Evolutionary conservation across 1,284 basidiomycete species (phyloP), one percentile per base, ranked within the genome.

Genomic region (Stygiomarasmius scandens): DNA sequence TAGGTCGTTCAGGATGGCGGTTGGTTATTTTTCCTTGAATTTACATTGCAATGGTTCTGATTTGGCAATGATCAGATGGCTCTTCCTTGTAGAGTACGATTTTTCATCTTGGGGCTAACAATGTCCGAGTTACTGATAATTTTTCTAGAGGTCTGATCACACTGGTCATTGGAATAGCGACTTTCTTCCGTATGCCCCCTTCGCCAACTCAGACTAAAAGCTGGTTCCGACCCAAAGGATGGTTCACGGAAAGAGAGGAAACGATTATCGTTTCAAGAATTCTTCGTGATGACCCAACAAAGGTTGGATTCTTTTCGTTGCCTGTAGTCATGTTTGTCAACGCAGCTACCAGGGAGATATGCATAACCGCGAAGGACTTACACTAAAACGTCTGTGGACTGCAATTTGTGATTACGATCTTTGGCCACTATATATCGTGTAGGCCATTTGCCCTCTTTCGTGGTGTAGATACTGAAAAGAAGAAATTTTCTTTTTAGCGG

Each of bases 311-410:
- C n/a, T n/a, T n/a, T n/a, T 41, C 38, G 8, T 41, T 55, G 11
- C 16, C 29, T n/a, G n/a, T n/a, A n/a, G n/a, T n/a, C n/a, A n/a
- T n/a, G n/a, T n/a, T n/a, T n/a, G n/a, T n/a, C n/a, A n/a, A n/a
- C n/a, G n/a, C n/a, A n/a, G 29, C 29, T 52, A 11, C 6, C 19
- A 81, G 77, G 79, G 83, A 3, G 82, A 85, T 61, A 92, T 92
- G 90, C 88, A 92, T 72, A 93, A 93, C 61, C 83, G 90, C 23
- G 81, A 92, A 69, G 85, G 85, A 0, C 68, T 92, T n/a, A 75
- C 79, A 0, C 29, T 79, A 11, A 77, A 74, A 63, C 79, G 80
- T 56, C 74, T 90, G 8, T 86, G 79, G 77, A 70, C 67, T 19
- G 80, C 83, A 2, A 56, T 90, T 2, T 78, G 75, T 41, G 87